Percentiles rank a stretch among this genome's conserved stretches.
These are phyloP conservation scores for Rhypophila decipiens DNA, from an alignment of 495 filamentous ascomycete genomes.

Conservation along the genomic window DNA sequence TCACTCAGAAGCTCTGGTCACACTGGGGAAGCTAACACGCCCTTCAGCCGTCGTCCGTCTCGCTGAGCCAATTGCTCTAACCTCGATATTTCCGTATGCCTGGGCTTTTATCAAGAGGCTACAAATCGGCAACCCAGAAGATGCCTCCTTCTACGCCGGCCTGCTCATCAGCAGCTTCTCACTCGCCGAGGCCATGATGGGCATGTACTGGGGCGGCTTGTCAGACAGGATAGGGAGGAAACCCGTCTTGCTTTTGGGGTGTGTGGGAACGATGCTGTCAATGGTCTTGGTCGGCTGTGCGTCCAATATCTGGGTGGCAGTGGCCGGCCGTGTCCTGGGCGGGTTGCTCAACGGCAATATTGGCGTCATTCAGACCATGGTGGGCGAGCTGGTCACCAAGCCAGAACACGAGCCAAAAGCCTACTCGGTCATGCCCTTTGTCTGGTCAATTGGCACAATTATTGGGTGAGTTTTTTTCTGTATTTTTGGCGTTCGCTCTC, in stretches of 20 bases:
- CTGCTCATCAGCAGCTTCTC: constrained; percentile 81
- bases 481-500: too few relatives aligned
- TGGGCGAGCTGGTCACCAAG: constrained; percentile 70
- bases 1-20: neutral
- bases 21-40: constrained; percentile 5
- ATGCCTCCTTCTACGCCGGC: constrained; percentile 78
- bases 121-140: constrained; percentile 55
- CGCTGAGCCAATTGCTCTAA: constrained; percentile 83
- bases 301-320: constrained; percentile 69
- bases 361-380: constrained; percentile 89
- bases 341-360: constrained; percentile 83
- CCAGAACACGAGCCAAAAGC: constrained; percentile 78
- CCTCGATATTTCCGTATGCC: constrained; percentile 83
- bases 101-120: constrained; percentile 76
- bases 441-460: constrained; percentile 82
- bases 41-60: constrained; percentile 50
- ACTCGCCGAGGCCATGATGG: constrained; percentile 71
- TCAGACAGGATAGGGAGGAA: constrained; percentile 81
- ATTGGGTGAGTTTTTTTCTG: too few relatives aligned
- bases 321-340: constrained; percentile 67
- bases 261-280: constrained; percentile 71
- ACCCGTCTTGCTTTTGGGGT: constrained; percentile 72
- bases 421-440: constrained; percentile 79
- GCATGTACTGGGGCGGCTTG: constrained; percentile 78
- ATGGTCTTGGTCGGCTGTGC: constrained; percentile 80